Evolutionary conservation across 2,329 filamentous ascomycete species (phyloP).

Genomic region (Cryphonectria nitschkei): DNA sequence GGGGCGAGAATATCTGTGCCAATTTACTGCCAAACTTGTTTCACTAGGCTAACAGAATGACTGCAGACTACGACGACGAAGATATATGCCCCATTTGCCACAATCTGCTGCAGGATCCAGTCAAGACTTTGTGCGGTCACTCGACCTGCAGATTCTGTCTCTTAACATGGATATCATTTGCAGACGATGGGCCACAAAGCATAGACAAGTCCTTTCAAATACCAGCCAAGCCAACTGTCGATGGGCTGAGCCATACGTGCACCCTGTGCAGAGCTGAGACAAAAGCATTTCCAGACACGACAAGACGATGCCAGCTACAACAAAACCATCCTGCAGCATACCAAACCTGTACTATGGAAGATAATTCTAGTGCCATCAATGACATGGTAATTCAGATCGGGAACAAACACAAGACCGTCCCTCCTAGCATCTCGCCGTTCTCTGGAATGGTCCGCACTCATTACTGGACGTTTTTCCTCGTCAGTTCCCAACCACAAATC

Average conservation of each 20-base stretch:
- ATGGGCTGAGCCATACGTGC: background rate
- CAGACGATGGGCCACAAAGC: background rate
- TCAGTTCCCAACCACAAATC: conserved; percentile 2
- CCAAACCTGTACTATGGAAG: background rate
- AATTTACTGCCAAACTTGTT: background rate
- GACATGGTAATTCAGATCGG: conserved; percentile 20
- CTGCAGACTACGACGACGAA: background rate
- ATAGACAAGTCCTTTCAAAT: background rate
- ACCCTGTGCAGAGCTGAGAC: background rate
- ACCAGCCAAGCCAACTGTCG: background rate
- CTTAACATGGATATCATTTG: conserved; percentile 15
- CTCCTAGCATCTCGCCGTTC: conserved; percentile 12
- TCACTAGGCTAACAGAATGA: background rate
- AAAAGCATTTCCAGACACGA: background rate
- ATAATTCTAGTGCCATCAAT: background rate
- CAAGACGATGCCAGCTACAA: background rate
- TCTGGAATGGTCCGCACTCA: conserved; percentile 11
- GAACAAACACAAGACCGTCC: conserved; percentile 20
- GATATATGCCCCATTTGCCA: conserved; percentile 19
- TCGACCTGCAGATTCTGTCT: conserved; percentile 14
- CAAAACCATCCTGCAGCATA: background rate
- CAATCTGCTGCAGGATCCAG: background rate
- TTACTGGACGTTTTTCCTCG: conserved; percentile 15
- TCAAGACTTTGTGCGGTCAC: conserved; percentile 8
- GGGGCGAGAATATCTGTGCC: background rate